Base-by-base conservation (phyloP, 2,329 filamentous ascomycete genomes). In the Aspergillus amoenus region DNA sequence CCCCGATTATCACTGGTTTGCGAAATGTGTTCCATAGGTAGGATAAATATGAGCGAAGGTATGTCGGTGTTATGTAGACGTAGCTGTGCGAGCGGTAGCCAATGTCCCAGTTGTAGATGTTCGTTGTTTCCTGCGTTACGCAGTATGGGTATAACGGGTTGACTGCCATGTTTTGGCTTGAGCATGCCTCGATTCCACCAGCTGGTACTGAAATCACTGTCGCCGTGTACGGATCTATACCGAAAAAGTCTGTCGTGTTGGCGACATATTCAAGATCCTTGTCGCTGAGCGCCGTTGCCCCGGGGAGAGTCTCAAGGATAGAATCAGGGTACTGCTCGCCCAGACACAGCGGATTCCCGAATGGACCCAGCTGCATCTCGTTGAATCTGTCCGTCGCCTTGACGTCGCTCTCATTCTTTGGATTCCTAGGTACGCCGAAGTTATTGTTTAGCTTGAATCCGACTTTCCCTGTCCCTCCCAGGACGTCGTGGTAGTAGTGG, bases 381-480 rank as follows among this genome's bases (percentile, higher is more conserved):
- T 85, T 82, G 81, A 94, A 97, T 64, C 93, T 83, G 37, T 97
- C 84, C 30, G 92, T 95, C 61, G 90, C 90, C 51, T 91, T 84
- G 72, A 96, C 81, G 68, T 97, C 85, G 51, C 90, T 96, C 21
- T 52, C 24, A 43, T 55, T 58, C 3, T 48, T 12, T 0, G 69
- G 64, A 24, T 82, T 68, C 0, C 70, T 73, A 0, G 82, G 79
- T 3, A 83, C 76, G 5, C 76, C 81, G 55, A 83, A 82, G 61
- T 82, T 82, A 63, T 79, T 72, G 49, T 82, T 76, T 9, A 80
- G 79, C 12, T 77, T 76, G 54, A 79, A 66, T 2, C 69, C 73
- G 8, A 72, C 55, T 22, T 65, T 63, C 1, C 30, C 82, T 70
- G 63, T 84, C 71, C 24, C 83, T 67, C 68, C 81, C 69, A 60